Evolutionary conservation across 176 grass and related monocot species (phyloP).

Genomic region (Oryza glumipatula): DNA sequence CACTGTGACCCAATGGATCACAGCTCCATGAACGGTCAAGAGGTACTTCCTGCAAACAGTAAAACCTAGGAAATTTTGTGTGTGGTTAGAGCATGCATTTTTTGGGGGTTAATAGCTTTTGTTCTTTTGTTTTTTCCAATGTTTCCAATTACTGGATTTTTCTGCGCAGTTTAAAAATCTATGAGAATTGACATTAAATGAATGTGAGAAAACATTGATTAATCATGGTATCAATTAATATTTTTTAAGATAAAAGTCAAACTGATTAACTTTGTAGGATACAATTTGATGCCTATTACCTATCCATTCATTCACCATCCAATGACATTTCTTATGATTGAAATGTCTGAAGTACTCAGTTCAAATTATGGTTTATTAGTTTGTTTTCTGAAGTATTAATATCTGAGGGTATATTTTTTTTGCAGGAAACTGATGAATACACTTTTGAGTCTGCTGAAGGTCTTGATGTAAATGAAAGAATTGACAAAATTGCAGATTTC

Average conservation of each 20-base stretch:
- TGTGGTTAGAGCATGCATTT: slow-evolving; percentile 7
- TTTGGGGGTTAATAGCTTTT: neutral
- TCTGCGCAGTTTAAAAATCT: neutral
- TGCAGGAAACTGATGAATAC: slow-evolving; percentile 66
- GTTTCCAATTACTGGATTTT: neutral
- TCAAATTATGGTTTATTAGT: neutral
- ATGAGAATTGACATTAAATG: neutral
- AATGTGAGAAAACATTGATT: slow-evolving; percentile 1
- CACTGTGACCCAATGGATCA: slow-evolving; percentile 42
- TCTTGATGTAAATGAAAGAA: slow-evolving; percentile 57
- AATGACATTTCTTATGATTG: slow-evolving; percentile 12
- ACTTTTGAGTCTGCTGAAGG: slow-evolving; percentile 50
- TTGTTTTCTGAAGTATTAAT: neutral
- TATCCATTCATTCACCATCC: neutral
- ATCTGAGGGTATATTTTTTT: slow-evolving; percentile 9
- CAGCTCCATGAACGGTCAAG: slow-evolving; percentile 57
- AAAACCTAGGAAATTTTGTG: neutral
- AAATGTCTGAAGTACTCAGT: neutral
- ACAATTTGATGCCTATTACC: slow-evolving; percentile 6
- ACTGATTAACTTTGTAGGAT: neutral
- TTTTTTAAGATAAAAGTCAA: slow-evolving; percentile 21
- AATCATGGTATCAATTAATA: slow-evolving; percentile 3
- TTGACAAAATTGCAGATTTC: slow-evolving; percentile 74
- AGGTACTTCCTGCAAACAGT: slow-evolving; percentile 55
- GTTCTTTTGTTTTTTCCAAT: neutral